Percentiles rank a stretch among this genome's conserved stretches.
Evolutionary conservation across 495 filamentous ascomycete genomes (phyloP).

Genomic region (Neurospora sp.): DNA sequence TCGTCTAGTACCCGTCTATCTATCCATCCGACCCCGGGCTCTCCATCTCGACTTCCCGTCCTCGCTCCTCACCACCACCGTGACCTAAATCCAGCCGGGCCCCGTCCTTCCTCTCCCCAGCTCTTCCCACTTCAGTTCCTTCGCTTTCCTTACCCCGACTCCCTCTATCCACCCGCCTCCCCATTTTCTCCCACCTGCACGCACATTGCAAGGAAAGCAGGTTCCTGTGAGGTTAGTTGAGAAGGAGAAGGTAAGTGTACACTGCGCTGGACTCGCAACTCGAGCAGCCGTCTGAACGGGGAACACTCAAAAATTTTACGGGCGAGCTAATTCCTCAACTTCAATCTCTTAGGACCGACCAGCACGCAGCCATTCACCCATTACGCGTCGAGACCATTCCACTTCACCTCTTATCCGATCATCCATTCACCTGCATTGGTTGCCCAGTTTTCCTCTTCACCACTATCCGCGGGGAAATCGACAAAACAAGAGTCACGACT

Average conservation of each 20-base stretch:
- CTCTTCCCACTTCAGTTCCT: constrained; percentile 12
- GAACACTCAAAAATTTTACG: not conserved
- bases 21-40: constrained; percentile 1
- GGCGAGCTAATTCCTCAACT: not conserved
- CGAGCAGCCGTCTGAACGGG: not conserved
- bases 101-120: constrained; percentile 25
- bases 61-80: constrained; percentile 30
- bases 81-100: constrained; percentile 30
- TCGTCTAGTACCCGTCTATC: constrained; percentile 3
- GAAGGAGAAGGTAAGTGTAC: not conserved
- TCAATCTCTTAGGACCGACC: not conserved
- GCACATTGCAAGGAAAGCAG: not conserved
- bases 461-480: not conserved
- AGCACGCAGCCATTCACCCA: not conserved
- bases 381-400: not conserved
- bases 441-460: not conserved
- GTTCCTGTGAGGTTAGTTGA: not conserved
- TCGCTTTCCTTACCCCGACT: constrained; percentile 20
- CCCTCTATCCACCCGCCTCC: constrained; percentile 23
- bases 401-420: not conserved
- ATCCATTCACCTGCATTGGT: not conserved
- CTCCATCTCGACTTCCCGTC: constrained; percentile 21
- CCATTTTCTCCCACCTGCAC: constrained; percentile 15
- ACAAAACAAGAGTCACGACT: not conserved
- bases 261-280: not conserved